These are phyloP conservation scores for Boletus tylopilopsis DNA, from an alignment of 768 basidiomycete species.

Conservation along the genomic window DNA sequence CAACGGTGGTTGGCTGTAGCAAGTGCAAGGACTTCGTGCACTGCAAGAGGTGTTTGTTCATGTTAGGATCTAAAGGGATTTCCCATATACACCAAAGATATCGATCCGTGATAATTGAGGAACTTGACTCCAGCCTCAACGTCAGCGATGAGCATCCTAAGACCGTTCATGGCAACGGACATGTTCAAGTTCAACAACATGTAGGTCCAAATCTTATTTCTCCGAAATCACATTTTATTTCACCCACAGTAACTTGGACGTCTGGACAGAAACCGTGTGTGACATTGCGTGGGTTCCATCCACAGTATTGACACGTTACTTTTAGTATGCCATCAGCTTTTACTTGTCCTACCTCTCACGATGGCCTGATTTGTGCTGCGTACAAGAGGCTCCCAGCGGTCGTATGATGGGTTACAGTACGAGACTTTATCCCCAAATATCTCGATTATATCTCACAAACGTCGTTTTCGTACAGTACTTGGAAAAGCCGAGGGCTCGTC, in stretches of 20 bases:
- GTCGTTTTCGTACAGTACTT: slow-evolving; percentile 55
- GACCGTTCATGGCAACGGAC: slow-evolving; percentile 86
- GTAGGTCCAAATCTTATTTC: slow-evolving; percentile 38
- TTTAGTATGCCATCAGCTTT: slow-evolving; percentile 81
- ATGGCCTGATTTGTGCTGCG: slow-evolving; percentile 90
- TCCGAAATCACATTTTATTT: slow-evolving; percentile 2
- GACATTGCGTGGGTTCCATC: neutral
- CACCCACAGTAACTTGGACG: slow-evolving; percentile 74
- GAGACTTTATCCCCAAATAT: slow-evolving; percentile 24
- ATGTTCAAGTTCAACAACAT: slow-evolving; percentile 93
- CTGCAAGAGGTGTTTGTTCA: slow-evolving; percentile 21
- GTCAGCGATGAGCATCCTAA: slow-evolving; percentile 56
- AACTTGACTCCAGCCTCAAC: neutral
- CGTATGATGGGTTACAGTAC: slow-evolving; percentile 92
- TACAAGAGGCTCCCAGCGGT: slow-evolving; percentile 76
- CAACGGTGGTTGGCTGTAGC: slow-evolving; percentile 1
- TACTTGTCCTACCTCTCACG: slow-evolving; percentile 85
- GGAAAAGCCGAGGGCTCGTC: slow-evolving; percentile 86
- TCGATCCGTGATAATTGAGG: neutral
- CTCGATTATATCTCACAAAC: slow-evolving; percentile 4
- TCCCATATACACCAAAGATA: slow-evolving; percentile 1
- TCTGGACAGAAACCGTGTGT: slow-evolving; percentile 96
- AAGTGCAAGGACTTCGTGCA: slow-evolving; percentile 25
- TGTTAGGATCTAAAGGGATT: slow-evolving; percentile 28
- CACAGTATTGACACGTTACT: neutral